Conservation (phyloP, 306 rosid species). For the Cucurbita pepo region DNA sequence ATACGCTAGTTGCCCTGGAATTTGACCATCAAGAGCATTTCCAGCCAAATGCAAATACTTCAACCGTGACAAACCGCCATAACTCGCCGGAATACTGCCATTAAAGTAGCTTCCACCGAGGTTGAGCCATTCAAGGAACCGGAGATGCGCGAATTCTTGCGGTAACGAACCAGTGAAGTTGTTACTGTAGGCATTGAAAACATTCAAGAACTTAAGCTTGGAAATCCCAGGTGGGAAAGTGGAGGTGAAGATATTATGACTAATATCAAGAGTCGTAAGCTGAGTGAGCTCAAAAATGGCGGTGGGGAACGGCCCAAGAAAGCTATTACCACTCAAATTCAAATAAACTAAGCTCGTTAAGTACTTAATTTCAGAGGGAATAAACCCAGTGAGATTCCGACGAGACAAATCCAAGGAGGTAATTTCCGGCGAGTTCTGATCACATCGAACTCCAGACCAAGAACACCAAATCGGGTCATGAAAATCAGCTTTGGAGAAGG, state of each 20-base stretch:
- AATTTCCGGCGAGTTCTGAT: conserved; percentile 36
- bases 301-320: conserved; percentile 38
- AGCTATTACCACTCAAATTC: conserved; percentile 59
- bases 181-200: conserved; percentile 75
- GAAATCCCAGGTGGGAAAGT: conserved; percentile 79
- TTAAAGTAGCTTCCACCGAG: conserved; percentile 91
- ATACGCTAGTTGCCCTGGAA: conserved; percentile 42
- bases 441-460: conserved; percentile 79
- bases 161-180: conserved; percentile 63
- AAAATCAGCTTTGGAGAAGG: conserved; percentile 16
- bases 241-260: conserved; percentile 56
- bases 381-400: conserved; percentile 65
- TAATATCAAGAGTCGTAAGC: conserved; percentile 53
- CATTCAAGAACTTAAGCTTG: conserved; percentile 47
- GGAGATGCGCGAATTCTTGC: conserved; percentile 31
- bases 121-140: conserved; percentile 59
- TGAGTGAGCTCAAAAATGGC: conserved; percentile 43
- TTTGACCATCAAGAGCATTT: conserved; percentile 43
- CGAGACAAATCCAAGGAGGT: conserved; percentile 52
- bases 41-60: conserved; percentile 52
- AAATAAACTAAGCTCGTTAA: conserved; percentile 39
- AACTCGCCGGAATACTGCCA: conserved; percentile 38
- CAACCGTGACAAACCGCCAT: conserved; percentile 43
- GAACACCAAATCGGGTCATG: conserved; percentile 64
- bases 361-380: conserved; percentile 44